Percentiles rank a stretch among this genome's conserved stretches.
Conservation (phyloP, 2,329 filamentous ascomycete species). For the Penicillium vulpinum region DNA sequence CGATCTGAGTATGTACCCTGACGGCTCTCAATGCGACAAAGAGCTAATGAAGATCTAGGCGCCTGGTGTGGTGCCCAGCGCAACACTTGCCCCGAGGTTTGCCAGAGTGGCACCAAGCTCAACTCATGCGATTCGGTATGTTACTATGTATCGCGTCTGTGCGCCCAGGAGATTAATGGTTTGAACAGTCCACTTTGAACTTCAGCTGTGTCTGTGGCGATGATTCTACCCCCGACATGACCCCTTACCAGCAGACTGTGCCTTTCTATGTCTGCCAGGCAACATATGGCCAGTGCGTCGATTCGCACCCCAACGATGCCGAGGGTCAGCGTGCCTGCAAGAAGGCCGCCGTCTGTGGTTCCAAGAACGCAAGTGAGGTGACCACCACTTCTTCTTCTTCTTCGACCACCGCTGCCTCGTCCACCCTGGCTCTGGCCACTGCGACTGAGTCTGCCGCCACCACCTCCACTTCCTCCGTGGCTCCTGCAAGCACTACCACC, state of each 20-base stretch:
- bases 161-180: conserved; percentile 1
- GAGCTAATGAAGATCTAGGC: conserved; percentile 30
- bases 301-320: conserved; percentile 46
- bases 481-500: conserved; percentile 31
- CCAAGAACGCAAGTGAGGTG: conserved; percentile 44
- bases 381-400: conserved; percentile 26
- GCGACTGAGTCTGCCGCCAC: conserved; percentile 31
- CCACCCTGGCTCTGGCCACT: conserved; percentile 30
- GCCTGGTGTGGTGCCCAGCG: conserved; percentile 61
- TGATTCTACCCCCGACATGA: conserved; percentile 56
- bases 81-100: conserved; percentile 62
- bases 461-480: conserved; percentile 27
- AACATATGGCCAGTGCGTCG: conserved; percentile 53
- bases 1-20: conserved; percentile 31
- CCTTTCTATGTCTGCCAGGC: conserved; percentile 61
- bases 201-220: conserved; percentile 61
- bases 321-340: conserved; percentile 52
- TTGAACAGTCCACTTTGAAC: conserved; percentile 42
- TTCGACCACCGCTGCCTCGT: conserved; percentile 24
- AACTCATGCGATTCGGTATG: conserved; percentile 62
- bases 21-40: neutral
- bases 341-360: conserved; percentile 54
- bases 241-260: conserved; percentile 58
- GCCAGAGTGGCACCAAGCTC: conserved; percentile 49
- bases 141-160: conserved; percentile 7